A percentile compares a stretch with the other conserved stretches of the same genome.
These are phyloP conservation scores for Malbranchea cinnamomea DNA, from an alignment of 2,329 filamentous ascomycete species.

Conservation along the genomic window DNA sequence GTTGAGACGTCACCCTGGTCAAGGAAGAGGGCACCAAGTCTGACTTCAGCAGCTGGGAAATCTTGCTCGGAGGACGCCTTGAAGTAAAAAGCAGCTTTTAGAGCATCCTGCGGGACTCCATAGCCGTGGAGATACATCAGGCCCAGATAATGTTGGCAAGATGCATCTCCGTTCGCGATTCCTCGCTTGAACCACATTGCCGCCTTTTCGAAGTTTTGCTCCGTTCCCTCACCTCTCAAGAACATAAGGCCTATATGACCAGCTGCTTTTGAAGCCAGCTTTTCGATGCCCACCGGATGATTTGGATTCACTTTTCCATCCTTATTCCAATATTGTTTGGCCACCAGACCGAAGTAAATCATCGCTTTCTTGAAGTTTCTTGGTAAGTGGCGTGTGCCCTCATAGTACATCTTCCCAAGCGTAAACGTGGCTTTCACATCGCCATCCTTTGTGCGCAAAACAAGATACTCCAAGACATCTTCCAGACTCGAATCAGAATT, in stretches of 20 bases:
- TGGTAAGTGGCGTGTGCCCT: constrained; percentile 62
- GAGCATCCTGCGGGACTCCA: constrained; percentile 54
- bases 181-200: constrained; percentile 74
- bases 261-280: constrained; percentile 66
- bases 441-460: constrained; percentile 78
- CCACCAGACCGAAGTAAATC: constrained; percentile 67
- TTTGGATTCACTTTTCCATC: constrained; percentile 62
- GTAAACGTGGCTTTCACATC: constrained; percentile 79
- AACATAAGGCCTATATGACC: constrained; percentile 84
- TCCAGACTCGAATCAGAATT: constrained; percentile 78
- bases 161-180: constrained; percentile 56
- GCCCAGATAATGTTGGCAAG: constrained; percentile 73
- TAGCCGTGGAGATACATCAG: constrained; percentile 71
- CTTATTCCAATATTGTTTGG: constrained; percentile 66
- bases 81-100: constrained; percentile 60
- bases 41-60: constrained; percentile 63
- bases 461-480: constrained; percentile 87
- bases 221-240: constrained; percentile 68
- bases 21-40: constrained; percentile 69
- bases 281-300: constrained; percentile 56
- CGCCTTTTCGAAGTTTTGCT: constrained; percentile 63
- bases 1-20: constrained; percentile 74
- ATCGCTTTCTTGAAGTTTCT: constrained; percentile 59
- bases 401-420: constrained; percentile 74
- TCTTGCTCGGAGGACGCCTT: constrained; percentile 69